phyloP scores from a whole-genome alignment of 306 rosid species.

The Corylus americana region DNA sequence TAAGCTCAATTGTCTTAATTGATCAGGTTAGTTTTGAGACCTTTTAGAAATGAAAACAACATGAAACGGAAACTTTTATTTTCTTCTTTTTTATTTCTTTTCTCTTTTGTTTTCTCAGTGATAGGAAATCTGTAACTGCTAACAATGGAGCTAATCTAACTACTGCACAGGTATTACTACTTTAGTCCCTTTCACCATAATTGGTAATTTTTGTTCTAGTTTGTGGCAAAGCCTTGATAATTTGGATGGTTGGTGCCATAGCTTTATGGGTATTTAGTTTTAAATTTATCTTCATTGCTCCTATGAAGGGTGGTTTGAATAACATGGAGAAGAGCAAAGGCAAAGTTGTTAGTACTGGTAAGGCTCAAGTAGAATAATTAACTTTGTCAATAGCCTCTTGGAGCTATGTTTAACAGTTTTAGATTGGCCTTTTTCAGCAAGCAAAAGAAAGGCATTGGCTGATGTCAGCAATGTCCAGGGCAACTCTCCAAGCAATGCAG shows the following conservation, averaged over 20 bases:
- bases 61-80: not conserved
- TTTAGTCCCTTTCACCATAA: slow-evolving; percentile 17
- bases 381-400: not conserved
- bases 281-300: slow-evolving; percentile 26
- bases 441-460: slow-evolving; percentile 63
- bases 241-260: slow-evolving; percentile 8
- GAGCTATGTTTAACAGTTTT: slow-evolving; percentile 3
- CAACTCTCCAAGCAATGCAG: slow-evolving; percentile 37
- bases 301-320: slow-evolving; percentile 47
- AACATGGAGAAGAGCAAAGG: slow-evolving; percentile 46
- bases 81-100: slow-evolving; percentile 1
- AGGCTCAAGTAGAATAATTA: slow-evolving; percentile 20
- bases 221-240: slow-evolving; percentile 9
- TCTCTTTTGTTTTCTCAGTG: slow-evolving; percentile 20
- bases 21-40: not conserved
- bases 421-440: slow-evolving; percentile 38
- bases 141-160: slow-evolving; percentile 37
- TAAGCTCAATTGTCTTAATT: not conserved
- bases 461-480: slow-evolving; percentile 71
- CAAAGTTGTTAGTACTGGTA: slow-evolving; percentile 50
- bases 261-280: not conserved
- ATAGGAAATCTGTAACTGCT: slow-evolving; percentile 38
- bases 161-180: slow-evolving; percentile 48
- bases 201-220: not conserved
- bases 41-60: not conserved